A percentile compares a stretch with the other conserved stretches of the same genome.
Conservation (phyloP, 495 filamentous ascomycete genomes). For the Talaromyces wortmannii region DNA sequence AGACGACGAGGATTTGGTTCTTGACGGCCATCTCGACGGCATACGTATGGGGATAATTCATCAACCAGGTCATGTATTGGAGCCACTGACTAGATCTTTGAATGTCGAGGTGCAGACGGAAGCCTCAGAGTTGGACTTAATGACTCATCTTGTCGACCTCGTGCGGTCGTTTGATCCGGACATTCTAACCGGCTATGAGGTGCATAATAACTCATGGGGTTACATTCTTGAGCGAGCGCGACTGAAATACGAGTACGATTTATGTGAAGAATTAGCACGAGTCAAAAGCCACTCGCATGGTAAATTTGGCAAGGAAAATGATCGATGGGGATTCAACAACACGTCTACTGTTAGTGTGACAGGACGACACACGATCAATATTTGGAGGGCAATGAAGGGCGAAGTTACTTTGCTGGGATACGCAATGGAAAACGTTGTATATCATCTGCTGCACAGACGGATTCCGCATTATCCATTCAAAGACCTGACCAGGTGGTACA, state of each 20-base stretch:
- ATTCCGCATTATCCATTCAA: constrained; percentile 81
- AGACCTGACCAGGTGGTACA: constrained; percentile 78
- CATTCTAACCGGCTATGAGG: constrained; percentile 91
- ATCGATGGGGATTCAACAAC: constrained; percentile 88
- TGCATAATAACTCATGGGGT: constrained; percentile 90
- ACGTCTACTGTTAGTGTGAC: constrained; percentile 83
- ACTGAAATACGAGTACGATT: constrained; percentile 78
- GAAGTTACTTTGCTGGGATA: constrained; percentile 90
- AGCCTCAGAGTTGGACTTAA: constrained; percentile 71
- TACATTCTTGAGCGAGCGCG: constrained; percentile 88
- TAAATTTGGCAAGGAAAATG: constrained; percentile 75
- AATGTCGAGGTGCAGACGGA: constrained; percentile 64
- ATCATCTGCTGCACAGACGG: constrained; percentile 84
- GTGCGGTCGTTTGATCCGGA: constrained; percentile 84
- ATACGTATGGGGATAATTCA: constrained; percentile 59
- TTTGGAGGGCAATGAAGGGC: constrained; percentile 92
- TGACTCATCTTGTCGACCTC: constrained; percentile 76
- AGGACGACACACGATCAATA: constrained; percentile 91
- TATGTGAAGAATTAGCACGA: constrained; percentile 85
- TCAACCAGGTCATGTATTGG: constrained; percentile 6
- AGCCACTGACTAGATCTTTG: constrained; percentile 30
- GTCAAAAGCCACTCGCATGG: constrained; percentile 77
- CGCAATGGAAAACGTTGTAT: constrained; percentile 93
- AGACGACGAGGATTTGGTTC: constrained; percentile 52
- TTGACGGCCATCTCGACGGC: constrained; percentile 44